Base-by-base conservation (phyloP, 179 eudicot species). In the Spergularia azorica region DNA sequence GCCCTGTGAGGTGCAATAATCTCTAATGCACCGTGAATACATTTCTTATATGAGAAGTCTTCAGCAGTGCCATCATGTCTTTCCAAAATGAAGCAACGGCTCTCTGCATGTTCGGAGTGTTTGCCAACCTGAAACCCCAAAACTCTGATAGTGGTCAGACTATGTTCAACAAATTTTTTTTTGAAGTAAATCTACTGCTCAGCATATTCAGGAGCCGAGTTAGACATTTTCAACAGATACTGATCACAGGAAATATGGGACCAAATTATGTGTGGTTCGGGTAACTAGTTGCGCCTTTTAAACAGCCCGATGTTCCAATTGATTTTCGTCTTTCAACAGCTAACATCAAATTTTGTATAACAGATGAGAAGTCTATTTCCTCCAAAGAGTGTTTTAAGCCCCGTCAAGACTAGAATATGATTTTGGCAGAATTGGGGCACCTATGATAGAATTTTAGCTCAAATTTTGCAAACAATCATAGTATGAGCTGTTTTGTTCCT, bases 1-100 rank as follows among this genome's bases (percentile, higher is more conserved):
- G 95, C 89, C 67, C 86, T 79, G 5, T 78, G 21, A 54, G 94
- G 91, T 38, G 88, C 88, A 43, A 91, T 82, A 9, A 85, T 63
- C 77, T 93, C 86, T 46, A 89, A 72, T 0, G 94, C 96, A 55
- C 80, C 83, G 32, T 68, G 83, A 16, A 91, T 71, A 63, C 97
- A 87, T 77, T 91, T 93, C 77, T 83, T 90, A 61, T 91, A 91
- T 0, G 97, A 93, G 82, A 93, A 91, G 72, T 93, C 97, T 82
- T 89, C 96, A 21, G 76, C 54, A 0, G 91, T 84, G 70, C 90
- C 96, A 78, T 91, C 91, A 5, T 21, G 75, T 78, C 92, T 85
- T 63, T 84, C 92, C 79, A 93, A 57, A 6, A 83, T 39, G 83
- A 93, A 93, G 87, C 97, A 93, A 10, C 89, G 92, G 51, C 83